Evolutionary conservation across 306 rosid species (phyloP).

Genomic region (Betula pendula): DNA sequence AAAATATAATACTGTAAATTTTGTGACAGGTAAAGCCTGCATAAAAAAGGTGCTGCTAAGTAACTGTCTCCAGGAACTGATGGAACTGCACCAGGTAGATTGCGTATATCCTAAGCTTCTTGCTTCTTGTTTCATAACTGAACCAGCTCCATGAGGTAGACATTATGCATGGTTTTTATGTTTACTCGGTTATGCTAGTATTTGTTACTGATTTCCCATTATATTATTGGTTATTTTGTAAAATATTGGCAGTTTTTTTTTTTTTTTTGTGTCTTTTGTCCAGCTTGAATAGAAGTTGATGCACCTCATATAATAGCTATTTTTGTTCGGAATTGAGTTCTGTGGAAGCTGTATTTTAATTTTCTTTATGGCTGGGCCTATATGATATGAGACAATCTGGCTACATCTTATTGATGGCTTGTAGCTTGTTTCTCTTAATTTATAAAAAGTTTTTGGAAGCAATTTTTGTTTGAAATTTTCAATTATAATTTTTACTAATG

Average conservation of each 20-base stretch:
- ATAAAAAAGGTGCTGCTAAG: slow-evolving; percentile 96
- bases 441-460: neutral
- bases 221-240: neutral
- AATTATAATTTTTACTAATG: neutral
- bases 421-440: neutral
- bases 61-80: slow-evolving; percentile 96
- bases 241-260: neutral
- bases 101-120: neutral
- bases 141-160: neutral
- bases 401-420: neutral
- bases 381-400: neutral
- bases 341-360: neutral
- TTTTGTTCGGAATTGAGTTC: neutral
- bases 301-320: neutral
- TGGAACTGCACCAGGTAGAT: slow-evolving; percentile 99
- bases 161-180: neutral
- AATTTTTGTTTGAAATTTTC: neutral
- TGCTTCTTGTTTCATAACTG: neutral
- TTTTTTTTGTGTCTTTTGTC: neutral
- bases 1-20: too few relatives aligned
- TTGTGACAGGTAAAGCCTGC: slow-evolving; percentile 80
- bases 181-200: neutral
- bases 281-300: neutral
- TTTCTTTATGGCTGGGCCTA: neutral
- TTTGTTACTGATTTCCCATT: neutral